Conservation (phyloP, 805 yeast species). For the Yamadazyma sp. region DNA sequence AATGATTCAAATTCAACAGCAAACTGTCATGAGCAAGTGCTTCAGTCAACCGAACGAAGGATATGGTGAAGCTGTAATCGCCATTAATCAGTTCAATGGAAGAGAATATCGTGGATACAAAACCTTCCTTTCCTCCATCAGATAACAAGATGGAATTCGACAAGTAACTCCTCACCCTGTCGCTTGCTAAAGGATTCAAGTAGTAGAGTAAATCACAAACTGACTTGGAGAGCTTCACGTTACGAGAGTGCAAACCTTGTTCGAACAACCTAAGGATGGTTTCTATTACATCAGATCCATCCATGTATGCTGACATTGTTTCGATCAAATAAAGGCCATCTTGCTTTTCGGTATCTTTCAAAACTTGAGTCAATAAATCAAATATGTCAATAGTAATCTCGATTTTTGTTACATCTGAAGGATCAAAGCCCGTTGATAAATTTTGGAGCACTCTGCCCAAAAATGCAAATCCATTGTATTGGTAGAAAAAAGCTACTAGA, state of each 20-base stretch:
- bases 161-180: constrained; percentile 78
- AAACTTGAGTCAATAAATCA: constrained; percentile 48
- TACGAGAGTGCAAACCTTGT: constrained; percentile 58
- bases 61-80: constrained; percentile 60
- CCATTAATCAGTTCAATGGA: constrained; percentile 72
- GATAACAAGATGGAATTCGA: constrained; percentile 66
- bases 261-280: constrained; percentile 67
- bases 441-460: constrained; percentile 78
- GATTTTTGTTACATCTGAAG: constrained; percentile 36
- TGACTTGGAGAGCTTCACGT: constrained; percentile 43
- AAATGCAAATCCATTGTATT: constrained; percentile 84
- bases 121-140: constrained; percentile 60
- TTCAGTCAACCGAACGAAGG: constrained; percentile 55
- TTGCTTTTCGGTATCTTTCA: constrained; percentile 29
- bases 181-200: constrained; percentile 50
- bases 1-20: constrained; percentile 6
- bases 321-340: constrained; percentile 30
- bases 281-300: constrained; percentile 60
- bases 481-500: constrained; percentile 65
- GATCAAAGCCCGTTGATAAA: constrained; percentile 42
- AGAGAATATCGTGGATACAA: constrained; percentile 61
- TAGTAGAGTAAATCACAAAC: constrained; percentile 52
- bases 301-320: constrained; percentile 48
- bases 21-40: constrained; percentile 54
- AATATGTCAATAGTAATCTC: constrained; percentile 49